Percentiles rank a stretch among this genome's conserved stretches.
These are phyloP conservation scores for Mimosa bimucronata DNA, from an alignment of 306 rosid genomes.

Conservation along the genomic window DNA sequence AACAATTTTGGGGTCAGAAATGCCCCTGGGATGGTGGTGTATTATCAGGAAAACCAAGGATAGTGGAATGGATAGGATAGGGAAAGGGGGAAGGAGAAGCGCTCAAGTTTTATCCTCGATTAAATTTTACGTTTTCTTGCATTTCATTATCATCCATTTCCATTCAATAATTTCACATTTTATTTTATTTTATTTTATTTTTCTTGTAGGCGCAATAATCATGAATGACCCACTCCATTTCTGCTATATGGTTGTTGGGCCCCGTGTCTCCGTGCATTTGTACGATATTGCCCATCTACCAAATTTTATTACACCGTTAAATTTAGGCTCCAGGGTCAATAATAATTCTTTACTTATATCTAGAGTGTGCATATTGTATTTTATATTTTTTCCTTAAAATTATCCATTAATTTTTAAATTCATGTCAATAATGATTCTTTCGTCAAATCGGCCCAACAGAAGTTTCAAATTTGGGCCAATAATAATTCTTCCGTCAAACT, in stretches of 20 bases:
- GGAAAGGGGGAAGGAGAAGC: background rate
- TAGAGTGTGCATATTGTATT: no score
- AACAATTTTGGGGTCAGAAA: background rate
- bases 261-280: background rate
- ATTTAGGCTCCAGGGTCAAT: no score
- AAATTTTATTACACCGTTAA: background rate
- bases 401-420: no score
- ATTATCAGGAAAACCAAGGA: background rate
- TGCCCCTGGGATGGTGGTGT: background rate
- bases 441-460: no score
- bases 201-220: background rate
- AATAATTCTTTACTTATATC: no score
- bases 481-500: no score
- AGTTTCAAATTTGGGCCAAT: no score
- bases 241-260: background rate
- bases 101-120: background rate
- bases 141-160: background rate
- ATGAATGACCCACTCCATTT: background rate
- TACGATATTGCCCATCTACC: constrained; percentile 6
- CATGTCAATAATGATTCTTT: no score
- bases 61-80: background rate
- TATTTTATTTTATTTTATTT: no score
- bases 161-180: background rate
- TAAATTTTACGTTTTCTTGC: constrained; percentile 5
- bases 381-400: no score